Percentiles rank a stretch among this genome's conserved stretches.
Evolutionary conservation across 2,329 filamentous ascomycete genomes (phyloP).

Genomic region (Neopestalotiopsis sp.): DNA sequence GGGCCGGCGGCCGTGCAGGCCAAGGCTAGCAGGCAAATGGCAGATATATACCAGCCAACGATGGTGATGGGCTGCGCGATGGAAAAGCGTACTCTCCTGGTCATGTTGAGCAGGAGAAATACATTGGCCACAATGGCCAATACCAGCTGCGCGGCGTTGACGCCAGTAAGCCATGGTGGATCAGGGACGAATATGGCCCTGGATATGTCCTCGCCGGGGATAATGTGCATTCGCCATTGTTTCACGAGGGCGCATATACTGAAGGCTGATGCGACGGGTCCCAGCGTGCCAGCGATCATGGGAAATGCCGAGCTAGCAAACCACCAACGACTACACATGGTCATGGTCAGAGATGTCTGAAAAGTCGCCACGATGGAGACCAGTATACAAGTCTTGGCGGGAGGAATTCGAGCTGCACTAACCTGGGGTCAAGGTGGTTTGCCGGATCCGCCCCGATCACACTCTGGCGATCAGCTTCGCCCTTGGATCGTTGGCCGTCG

Average conservation of each 20-base stretch:
- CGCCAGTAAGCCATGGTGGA: slow-evolving; percentile 73
- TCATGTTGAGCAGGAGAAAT: slow-evolving; percentile 87
- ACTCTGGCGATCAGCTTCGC: slow-evolving; percentile 31
- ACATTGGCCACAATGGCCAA: slow-evolving; percentile 80
- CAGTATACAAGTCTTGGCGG: neutral
- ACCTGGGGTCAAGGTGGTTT: slow-evolving; percentile 51
- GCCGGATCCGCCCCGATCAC: slow-evolving; percentile 42
- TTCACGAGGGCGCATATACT: slow-evolving; percentile 86
- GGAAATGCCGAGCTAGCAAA: slow-evolving; percentile 71
- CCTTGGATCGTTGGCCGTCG: slow-evolving; percentile 24
- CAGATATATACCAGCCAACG: slow-evolving; percentile 73
- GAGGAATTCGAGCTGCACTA: slow-evolving; percentile 19
- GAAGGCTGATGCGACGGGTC: slow-evolving; percentile 85
- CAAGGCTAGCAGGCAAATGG: slow-evolving; percentile 70
- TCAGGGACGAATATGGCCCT: slow-evolving; percentile 63
- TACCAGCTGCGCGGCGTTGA: slow-evolving; percentile 80
- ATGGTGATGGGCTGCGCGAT: slow-evolving; percentile 86
- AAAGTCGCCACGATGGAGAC: neutral
- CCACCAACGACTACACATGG: slow-evolving; percentile 61
- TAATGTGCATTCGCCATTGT: slow-evolving; percentile 71
- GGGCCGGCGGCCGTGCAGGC: slow-evolving; percentile 68
- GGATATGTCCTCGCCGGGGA: slow-evolving; percentile 50
- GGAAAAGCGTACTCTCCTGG: slow-evolving; percentile 76
- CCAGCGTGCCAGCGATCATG: slow-evolving; percentile 82
- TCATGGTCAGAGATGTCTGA: neutral